Evolutionary conservation across 2,329 filamentous ascomycete species (phyloP).

Genomic region (Fusarium burgessii): DNA sequence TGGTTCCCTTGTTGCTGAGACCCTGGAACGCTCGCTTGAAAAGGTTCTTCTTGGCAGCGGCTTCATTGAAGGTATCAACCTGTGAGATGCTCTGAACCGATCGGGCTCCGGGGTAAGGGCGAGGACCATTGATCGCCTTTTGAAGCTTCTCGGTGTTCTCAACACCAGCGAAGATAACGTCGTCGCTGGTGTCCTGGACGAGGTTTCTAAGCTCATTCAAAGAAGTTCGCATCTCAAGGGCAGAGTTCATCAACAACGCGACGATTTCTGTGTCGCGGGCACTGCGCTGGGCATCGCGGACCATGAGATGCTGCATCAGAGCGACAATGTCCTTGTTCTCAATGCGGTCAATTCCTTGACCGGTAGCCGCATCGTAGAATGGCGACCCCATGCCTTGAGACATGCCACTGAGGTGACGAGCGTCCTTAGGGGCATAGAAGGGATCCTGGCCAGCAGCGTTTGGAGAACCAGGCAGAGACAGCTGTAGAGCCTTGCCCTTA

Average conservation of each 20-base stretch:
- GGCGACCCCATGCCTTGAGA: conserved; percentile 93
- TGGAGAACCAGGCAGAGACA: conserved; percentile 64
- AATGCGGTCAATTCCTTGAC: conserved; percentile 88
- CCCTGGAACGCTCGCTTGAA: conserved; percentile 94
- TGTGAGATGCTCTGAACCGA: conserved; percentile 69
- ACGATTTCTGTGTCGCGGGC: conserved; percentile 97
- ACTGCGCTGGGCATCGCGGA: conserved; percentile 95
- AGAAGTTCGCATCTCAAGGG: conserved; percentile 95
- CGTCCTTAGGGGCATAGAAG: conserved; percentile 68
- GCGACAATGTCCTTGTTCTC: conserved; percentile 97
- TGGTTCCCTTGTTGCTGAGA: conserved; percentile 86
- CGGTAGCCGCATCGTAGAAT: conserved; percentile 89
- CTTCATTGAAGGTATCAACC: conserved; percentile 66
- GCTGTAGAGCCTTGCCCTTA: conserved; percentile 64
- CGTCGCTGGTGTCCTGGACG: conserved; percentile 85
- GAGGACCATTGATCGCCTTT: conserved; percentile 84
- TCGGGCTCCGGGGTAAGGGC: conserved; percentile 80
- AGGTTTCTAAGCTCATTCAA: conserved; percentile 96
- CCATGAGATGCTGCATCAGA: conserved; percentile 98
- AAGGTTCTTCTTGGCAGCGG: conserved; percentile 86
- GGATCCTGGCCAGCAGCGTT: conserved; percentile 70
- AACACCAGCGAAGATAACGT: conserved; percentile 87
- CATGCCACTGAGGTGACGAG: conserved; percentile 83
- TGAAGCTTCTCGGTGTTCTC: conserved; percentile 89
- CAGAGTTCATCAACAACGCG: conserved; percentile 91